phyloP scores from a whole-genome alignment of 2,329 filamentous ascomycete genomes.

The Trichoderma atrobrunneum region DNA sequence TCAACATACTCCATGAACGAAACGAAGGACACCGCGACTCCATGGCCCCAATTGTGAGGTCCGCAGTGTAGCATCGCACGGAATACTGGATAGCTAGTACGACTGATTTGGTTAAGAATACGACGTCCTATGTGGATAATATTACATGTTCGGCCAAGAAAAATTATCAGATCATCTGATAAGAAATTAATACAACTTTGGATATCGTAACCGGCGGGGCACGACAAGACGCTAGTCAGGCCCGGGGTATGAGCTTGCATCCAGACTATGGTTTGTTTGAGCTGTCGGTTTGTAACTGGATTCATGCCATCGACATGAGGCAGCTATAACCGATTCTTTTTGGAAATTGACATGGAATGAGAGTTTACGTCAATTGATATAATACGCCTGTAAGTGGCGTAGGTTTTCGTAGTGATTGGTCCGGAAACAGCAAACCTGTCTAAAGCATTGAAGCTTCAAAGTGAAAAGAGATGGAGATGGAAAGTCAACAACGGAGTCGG shows the following conservation, averaged over 20 bases:
- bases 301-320: background rate
- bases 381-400: background rate
- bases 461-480: background rate
- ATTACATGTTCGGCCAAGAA: background rate
- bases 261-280: background rate
- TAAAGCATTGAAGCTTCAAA: background rate
- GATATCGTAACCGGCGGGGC: conserved; percentile 1
- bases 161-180: conserved; percentile 19
- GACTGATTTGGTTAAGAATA: background rate
- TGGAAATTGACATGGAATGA: no score
- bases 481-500: background rate
- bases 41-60: background rate
- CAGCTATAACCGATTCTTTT: background rate
- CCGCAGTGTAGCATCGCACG: background rate
- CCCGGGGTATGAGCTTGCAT: background rate
- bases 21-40: background rate
- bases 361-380: background rate
- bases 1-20: background rate
- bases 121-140: background rate
- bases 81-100: background rate
- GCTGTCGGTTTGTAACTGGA: background rate
- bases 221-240: background rate
- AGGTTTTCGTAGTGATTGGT: background rate
- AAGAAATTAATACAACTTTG: conserved; percentile 1
- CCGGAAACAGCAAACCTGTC: background rate